Evolutionary conservation across 495 filamentous ascomycete species (phyloP), one percentile per base, ranked within the genome.

Genomic region (Annulohypoxylon stygium): DNA sequence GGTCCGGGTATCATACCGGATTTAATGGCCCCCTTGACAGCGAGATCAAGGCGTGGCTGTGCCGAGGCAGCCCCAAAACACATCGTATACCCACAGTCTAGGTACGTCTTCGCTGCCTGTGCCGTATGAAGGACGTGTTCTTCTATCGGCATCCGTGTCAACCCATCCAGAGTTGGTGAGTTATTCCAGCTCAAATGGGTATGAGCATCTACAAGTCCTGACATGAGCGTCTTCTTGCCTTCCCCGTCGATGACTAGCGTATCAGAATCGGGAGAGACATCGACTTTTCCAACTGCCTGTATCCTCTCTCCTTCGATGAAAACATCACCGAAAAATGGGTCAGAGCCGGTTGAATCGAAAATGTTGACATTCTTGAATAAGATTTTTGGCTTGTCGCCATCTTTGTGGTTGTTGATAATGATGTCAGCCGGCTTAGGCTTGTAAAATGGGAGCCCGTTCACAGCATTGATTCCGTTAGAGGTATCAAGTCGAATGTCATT

Each of bases 171-270:
- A 18, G 62, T 65, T 8, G 62, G 62, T 3, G 62, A 65, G 14
- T 65, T 65, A 14, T 65, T 65, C 62, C 62, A 65, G 33, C 62
- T 65, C 4, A 65, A 37, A 37, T 65, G 62, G 0, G 62, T 57
- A 26, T 65, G 62, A 1, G 62, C 36, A 37, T 65, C 62, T 2
- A 57, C 37, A 1, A 65, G 62, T 11, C 62, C 62, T 4, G 62
- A 65, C 50, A 65, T 65, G 20, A 65, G 62, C 12, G 62, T 65
- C 33, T 65, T 65, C 34, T 59, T 59, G 8, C 55, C 55, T 43
- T 20, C 20, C 16, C 55, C 55, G 8, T 59, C 55, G 26, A 59
- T 59, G 14, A 59, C 55, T 7, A 59, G 25, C 11, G 36, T 59
- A 25, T 59, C 23, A 7, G 33, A 37, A 59, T 59, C 55, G 6